Evolutionary conservation across 257 asterid species (phyloP), one percentile per base, ranked within the genome.

Genomic region (Handroanthus guayacan): DNA sequence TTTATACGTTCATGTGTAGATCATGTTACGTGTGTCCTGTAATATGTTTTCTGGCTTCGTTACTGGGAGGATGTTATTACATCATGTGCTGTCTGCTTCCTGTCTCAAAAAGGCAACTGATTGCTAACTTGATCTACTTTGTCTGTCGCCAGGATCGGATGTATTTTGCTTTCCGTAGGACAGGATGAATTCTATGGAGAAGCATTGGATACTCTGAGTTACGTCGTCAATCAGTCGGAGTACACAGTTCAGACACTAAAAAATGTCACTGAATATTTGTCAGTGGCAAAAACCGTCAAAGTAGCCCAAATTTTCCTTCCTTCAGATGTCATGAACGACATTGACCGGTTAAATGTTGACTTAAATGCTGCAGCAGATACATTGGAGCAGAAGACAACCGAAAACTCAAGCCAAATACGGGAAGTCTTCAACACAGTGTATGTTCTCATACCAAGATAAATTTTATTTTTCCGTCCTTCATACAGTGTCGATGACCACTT

Each of bases 241-340:
- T 95, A 86, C 89, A 90, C 97, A 2, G 98, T 91, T 55, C 89
- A 90, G 75, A 95, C 92, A 16, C 91, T 95, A 52, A 87, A 95
- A 75, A 95, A 95, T 34, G 95, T 95, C 62, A 95, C 99, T 0
- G 88, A 66, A 72, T 95, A 90, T 67, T 78, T 95, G 82, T 78
- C 87, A 5, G 83, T 95, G 55, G 98, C 99, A 5, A 90, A 93
- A 85, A 86, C 88, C 10, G 94, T 95, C 81, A 93, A 79, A 43
- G 97, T 95, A 68, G 97, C 98, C 65, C 97, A 93, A 80, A 82
- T 87, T 44, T 91, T 89, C 86, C 96, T 95, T 72, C 98, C 99
- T 38, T 89, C 97, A 45, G 97, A 95, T 66, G 89, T 90, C 68
- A 84, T 65, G 71, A 58, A 62, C 62, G 97, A 89, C 75, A 93